Conservation (phyloP, 2,329 filamentous ascomycete genomes). For the Ploettnerulaceae sp. region DNA sequence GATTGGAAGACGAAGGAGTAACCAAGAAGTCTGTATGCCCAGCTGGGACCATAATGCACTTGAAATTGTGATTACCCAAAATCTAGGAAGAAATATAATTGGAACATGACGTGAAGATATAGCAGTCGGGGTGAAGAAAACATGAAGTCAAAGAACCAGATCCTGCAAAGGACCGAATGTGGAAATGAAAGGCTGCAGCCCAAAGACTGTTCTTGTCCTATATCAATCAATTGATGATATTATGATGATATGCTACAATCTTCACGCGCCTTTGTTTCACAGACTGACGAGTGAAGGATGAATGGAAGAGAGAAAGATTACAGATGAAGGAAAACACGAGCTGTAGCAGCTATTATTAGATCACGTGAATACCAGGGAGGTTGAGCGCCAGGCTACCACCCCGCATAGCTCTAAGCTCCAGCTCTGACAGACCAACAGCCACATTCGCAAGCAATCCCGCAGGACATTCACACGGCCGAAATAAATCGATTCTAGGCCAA, state of each 20-base stretch:
- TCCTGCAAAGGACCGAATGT: neutral
- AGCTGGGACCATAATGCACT: conserved; percentile 15
- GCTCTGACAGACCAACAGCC: no score
- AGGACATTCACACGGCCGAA: no score
- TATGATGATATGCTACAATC: neutral
- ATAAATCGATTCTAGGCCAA: no score
- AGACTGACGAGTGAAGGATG: neutral
- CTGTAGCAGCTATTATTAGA: neutral
- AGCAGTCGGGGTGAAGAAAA: neutral
- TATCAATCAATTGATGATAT: neutral
- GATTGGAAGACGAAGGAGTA: neutral
- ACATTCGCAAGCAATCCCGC: no score
- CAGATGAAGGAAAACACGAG: neutral
- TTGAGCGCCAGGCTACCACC: conserved; percentile 7
- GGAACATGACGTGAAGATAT: conserved; percentile 12
- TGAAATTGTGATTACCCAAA: conserved; percentile 2
- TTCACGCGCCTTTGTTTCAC: neutral
- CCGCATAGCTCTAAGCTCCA: conserved; percentile 1
- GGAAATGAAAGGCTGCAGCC: neutral
- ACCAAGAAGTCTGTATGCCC: conserved; percentile 1
- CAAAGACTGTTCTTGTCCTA: no score
- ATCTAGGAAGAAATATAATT: conserved; percentile 3
- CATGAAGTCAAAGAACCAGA: neutral
- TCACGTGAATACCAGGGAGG: neutral
- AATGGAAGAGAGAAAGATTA: neutral